Percentiles rank a stretch among this genome's conserved stretches.
Conservation (phyloP, 2,329 filamentous ascomycete genomes). For the Scedosporium apiospermum region DNA sequence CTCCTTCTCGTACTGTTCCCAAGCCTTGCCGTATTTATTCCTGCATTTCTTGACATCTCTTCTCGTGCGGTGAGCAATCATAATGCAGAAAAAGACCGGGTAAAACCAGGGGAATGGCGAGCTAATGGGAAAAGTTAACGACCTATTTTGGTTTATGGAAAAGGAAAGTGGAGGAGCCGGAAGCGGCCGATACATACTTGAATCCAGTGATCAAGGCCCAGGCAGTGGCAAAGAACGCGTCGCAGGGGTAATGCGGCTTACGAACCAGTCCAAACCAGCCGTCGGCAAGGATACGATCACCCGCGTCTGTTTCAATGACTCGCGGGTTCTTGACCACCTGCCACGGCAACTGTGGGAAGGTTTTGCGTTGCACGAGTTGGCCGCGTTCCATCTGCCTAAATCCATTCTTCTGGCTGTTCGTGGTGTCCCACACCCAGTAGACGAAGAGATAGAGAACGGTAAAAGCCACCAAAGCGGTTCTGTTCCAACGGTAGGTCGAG, state of each 20-base stretch:
- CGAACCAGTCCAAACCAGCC: constrained; percentile 75
- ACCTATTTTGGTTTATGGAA: not conserved
- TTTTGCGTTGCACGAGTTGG: constrained; percentile 57
- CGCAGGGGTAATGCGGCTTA: constrained; percentile 46
- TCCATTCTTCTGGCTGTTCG: constrained; percentile 88
- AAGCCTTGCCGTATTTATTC: constrained; percentile 71
- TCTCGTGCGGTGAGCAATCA: constrained; percentile 71
- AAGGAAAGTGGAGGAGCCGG: not conserved
- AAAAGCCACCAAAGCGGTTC: constrained; percentile 52
- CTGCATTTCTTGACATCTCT: constrained; percentile 72
- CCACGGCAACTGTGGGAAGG: constrained; percentile 85
- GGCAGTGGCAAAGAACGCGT: constrained; percentile 37
- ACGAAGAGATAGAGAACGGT: constrained; percentile 67
- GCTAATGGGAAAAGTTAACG: constrained; percentile 10
- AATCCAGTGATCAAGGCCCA: constrained; percentile 43
- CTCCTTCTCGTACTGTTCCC: constrained; percentile 67
- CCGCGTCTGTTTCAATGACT: constrained; percentile 62
- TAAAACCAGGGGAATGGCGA: constrained; percentile 91
- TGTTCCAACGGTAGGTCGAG: constrained; percentile 67
- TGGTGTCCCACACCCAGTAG: constrained; percentile 89
- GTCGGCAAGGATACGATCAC: constrained; percentile 70
- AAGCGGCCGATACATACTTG: constrained; percentile 17
- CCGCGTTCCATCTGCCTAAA: constrained; percentile 76
- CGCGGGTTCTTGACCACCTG: constrained; percentile 72
- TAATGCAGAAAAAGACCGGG: constrained; percentile 68